Base-by-base conservation (phyloP, 2,329 filamentous ascomycete genomes). In the Aureobasidium sp. region DNA sequence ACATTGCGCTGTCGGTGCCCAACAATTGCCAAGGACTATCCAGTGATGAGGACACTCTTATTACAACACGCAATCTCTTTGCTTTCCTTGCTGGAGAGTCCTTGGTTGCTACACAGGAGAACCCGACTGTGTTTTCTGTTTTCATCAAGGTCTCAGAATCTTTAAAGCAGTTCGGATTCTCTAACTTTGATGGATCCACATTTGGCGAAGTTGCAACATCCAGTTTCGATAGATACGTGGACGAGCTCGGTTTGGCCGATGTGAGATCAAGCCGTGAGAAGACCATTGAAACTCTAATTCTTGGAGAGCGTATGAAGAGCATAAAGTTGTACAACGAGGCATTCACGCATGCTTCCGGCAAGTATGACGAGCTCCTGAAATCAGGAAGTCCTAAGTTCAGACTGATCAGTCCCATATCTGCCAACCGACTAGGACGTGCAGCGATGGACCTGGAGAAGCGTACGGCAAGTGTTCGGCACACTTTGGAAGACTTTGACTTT, bases 401-500 rank as follows among this genome's bases (percentile, higher is more conserved):
- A 30, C 79, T 88, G 68, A 83, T 97, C 45, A 89, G 86, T 1
- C 74, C 78, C 0, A 81, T 83, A 64, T 96, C 92, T 0, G 83
- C 85, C 49, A 88, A 90, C 67, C 85, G 89, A n/a, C 78, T 97
- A 8, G 90, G 94, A 69, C 85, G 90, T 64, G 88, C 91, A 1
- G 86, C 89, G 54, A 81, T 96, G 67, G 91, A 96, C 68, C 79
- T 97, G 3, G 81, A 88, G 37, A 86, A 84, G 64, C 85, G 91
- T 25, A 83, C 90, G 63, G 82, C 86, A 64, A 86, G 82, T 59
- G 84, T 91, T 66, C 87, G 89, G 65, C 77, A 79, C 36, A 87
- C 89, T 47, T 78, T 97, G n/a, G 86, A 89, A 62, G 85, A 91
- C 64, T 97, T 97, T 67, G 90, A 97, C 36, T 97, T 96, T 68